Base-by-base conservation (phyloP, 2,329 filamentous ascomycete genomes). In the Colletotrichum cordylinicola region DNA sequence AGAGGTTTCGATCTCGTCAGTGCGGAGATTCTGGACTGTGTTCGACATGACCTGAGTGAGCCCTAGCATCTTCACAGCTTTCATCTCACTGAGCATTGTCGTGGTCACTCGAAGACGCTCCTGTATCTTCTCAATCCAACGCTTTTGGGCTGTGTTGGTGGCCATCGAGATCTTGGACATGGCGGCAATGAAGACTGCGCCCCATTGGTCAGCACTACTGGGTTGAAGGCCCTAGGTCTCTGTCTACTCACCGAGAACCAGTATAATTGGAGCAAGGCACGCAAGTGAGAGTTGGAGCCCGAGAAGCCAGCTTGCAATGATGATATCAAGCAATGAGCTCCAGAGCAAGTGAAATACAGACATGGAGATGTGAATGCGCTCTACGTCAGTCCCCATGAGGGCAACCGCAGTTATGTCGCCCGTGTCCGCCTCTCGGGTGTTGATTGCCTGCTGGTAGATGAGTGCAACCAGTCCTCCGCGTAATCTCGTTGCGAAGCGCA, bases 21-120 rank as follows among this genome's bases (percentile, higher is more conserved):
- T 35, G 8, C 84, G 78, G 60, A 83, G 70, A 4, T 77, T 74
- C 24, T 81, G 77, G 8, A 85, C 79, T 0, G 80, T 79, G 2
- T 70, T 76, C 2, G 78, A 78, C 35, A 84, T 78, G 2, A 80
- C 72, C 2, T 72, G 65, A 0, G 79, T 67, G 1, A 85, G 77
- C 0, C 85, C 86, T 15, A 85, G 82, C 82, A 88, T 88, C 78
- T 88, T 88, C 27, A 88, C 82, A 31, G 85, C 83, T 75, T 87
- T 87, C 81, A 89, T 87, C 4, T 86, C 83, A n/a, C 81, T 81
- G 0, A 89, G 82, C 80, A 87, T 83, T 5, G 80, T 81, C 2
- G 83, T 80, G 0, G 87, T 88, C 6, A 85, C 81, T 7, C 83
- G 81, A 6, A 88, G 83, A 7, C 87, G 85, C 52, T 83, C 81